phyloP scores from a whole-genome alignment of 768 basidiomycete genomes.

The Pleurotus sapidus region DNA sequence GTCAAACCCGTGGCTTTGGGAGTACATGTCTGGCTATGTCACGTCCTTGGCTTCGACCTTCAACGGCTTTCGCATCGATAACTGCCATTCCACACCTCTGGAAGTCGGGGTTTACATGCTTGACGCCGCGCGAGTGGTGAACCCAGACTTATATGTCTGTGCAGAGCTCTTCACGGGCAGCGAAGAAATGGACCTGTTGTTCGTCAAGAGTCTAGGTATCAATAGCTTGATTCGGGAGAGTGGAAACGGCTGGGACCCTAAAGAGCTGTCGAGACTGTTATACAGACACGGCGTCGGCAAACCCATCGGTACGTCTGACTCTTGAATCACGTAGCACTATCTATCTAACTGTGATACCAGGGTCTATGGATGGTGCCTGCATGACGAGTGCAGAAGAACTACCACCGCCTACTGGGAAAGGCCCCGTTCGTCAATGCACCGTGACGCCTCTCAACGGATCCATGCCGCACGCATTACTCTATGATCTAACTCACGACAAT shows the following conservation, averaged over 20 bases:
- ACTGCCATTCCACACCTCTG: constrained; percentile 96
- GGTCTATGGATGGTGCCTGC: constrained; percentile 93
- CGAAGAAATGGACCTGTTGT: constrained; percentile 89
- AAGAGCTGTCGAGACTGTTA: constrained; percentile 85
- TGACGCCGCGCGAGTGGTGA: constrained; percentile 83
- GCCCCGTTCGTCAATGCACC: constrained; percentile 67
- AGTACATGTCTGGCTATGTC: constrained; percentile 86
- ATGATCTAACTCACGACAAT: constrained; percentile 97
- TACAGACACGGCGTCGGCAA: constrained; percentile 92
- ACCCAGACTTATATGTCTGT: constrained; percentile 93
- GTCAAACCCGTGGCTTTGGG: constrained; percentile 94
- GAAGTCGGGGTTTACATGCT: constrained; percentile 95
- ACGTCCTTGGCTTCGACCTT: constrained; percentile 76
- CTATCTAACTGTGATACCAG: constrained; percentile 26
- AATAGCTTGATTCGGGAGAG: constrained; percentile 94
- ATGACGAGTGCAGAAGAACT: constrained; percentile 75
- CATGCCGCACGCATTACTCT: constrained; percentile 87
- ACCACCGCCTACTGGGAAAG: constrained; percentile 79
- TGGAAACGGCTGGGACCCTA: constrained; percentile 87
- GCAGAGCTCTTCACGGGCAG: constrained; percentile 97
- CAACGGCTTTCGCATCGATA: constrained; percentile 97
- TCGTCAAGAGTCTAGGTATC: constrained; percentile 89
- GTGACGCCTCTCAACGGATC: constrained; percentile 85
- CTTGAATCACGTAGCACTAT: neutral
- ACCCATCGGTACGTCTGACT: constrained; percentile 67